Evolutionary conservation across 2,329 filamentous ascomycete genomes (phyloP), one percentile per base, ranked within the genome.

Genomic region (Ceratocystis papillata): DNA sequence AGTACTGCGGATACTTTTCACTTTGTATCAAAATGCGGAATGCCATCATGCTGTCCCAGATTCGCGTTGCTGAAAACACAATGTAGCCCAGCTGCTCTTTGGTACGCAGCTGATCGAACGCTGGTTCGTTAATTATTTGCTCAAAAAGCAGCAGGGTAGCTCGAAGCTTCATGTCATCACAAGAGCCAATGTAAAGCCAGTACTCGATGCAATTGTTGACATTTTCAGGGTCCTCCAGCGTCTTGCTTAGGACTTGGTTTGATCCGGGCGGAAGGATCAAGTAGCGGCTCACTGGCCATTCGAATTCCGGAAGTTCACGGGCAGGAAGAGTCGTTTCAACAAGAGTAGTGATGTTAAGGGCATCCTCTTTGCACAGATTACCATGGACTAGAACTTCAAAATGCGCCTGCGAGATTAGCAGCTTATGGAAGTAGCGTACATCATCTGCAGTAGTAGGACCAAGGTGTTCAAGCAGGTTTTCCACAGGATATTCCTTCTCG

Each of bases 41-140:
- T 0, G 89, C 90, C 71, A 90, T 87, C 0, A 88, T 93, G 0
- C 88, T 91, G n/a, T 85, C 78, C 65, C 88, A 84, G 64, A 83
- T 82, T 48, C 87, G 81, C 10, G 85, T 80, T 33, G 90, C 89
- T 62, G 89, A 93, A 76, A 93, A 96, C 0, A 99, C 93, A 64
- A 99, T 89, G 71, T 99, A 99, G 12, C 94, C 94, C 5, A 99
- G 86, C 76, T 99, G 93, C 75, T 99, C 93, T 76, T 97, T 96
- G 55, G 94, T 97, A 62, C 94, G 85, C 6, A 99, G 81, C 74
- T 96, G 91, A 75, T 99, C 90, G 73, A 97, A 99, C 7, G 88
- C 88, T 3, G 92, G 92, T 77, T 99, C 94, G 66, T 96, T 89
- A 0, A 90, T 86, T 77, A 99, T 88, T 75, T 97, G 94, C 30